Evolutionary conservation across 257 asterid species (phyloP), one percentile per base, ranked within the genome.

Genomic region (Ilex aquifolium): DNA sequence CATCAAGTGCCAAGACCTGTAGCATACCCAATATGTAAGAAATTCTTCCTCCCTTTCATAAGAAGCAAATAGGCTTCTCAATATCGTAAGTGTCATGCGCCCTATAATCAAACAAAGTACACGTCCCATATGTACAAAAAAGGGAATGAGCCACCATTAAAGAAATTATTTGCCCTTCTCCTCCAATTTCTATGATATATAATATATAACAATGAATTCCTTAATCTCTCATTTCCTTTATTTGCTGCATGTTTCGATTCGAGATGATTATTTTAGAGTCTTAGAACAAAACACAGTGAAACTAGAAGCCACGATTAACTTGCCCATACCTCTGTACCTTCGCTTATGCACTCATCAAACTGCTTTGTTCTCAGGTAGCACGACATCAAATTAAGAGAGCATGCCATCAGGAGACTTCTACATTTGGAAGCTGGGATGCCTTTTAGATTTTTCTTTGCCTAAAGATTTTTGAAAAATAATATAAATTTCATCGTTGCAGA

Each of bases 321-420:
- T 40, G 31, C 56, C 62, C 83, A 77, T 80, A 90, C 99, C 99
- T 93, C 99, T 16, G 95, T 76, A 68, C 96, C 99, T 81, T 93
- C 99, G 61, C 31, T 44, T 57, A 93, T 61, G 72, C 97, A 93
- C 73, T 93, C 88, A 6, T 87, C 84, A 59, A 78, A 85, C 71
- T 85, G 92, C 54, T 78, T 71, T 62, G 95, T 90, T 80, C 85
- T 90, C 78, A 90, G 76, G 86, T 78, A 90, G 78, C 97, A 93
- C 14, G 99, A 93, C 99, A 90, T 93, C 87, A 85, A 75, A 71
- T 93, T 93, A 74, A 90, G 92, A 57, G 99, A 90, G 79, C 99
- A 93, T 7, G 85, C 87, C 70, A 79, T 73, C 56, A 83, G 80
- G 68, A 93, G 65, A 73, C 59, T 74, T 75, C 88, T 79, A 68